Evolutionary conservation across 805 yeast species (phyloP).

Genomic region (Yamadazyma kitorensis): DNA sequence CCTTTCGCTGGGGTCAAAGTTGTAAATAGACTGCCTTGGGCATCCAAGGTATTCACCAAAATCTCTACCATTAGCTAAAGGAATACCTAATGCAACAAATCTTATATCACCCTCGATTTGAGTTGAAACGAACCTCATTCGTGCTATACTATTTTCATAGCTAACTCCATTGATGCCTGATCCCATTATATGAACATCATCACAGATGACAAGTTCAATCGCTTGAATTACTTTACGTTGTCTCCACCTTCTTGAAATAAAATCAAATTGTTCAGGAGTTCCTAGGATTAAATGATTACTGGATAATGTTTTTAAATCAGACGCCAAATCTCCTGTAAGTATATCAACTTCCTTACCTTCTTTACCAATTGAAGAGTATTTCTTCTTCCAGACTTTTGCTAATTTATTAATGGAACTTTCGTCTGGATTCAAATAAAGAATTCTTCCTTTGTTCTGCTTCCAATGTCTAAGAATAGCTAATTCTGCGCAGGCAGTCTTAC

Average conservation of each 20-base stretch:
- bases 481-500: conserved; percentile 71
- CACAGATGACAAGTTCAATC: conserved; percentile 67
- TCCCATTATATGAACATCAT: conserved; percentile 61
- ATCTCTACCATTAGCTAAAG: conserved; percentile 74
- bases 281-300: conserved; percentile 66
- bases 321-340: conserved; percentile 51
- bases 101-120: conserved; percentile 59
- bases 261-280: conserved; percentile 78
- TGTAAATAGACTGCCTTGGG: conserved; percentile 55
- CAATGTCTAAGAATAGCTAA: conserved; percentile 71
- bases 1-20: conserved; percentile 66
- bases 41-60: conserved; percentile 87
- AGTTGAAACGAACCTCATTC: conserved; percentile 67
- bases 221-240: conserved; percentile 66
- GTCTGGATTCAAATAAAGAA: conserved; percentile 66
- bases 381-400: conserved; percentile 50
- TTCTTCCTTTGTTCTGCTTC: conserved; percentile 66
- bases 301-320: conserved; percentile 56
- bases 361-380: conserved; percentile 43
- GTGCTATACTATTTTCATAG: conserved; percentile 68
- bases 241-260: conserved; percentile 77
- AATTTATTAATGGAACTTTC: conserved; percentile 53
- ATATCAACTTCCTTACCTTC: conserved; percentile 53
- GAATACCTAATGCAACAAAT: conserved; percentile 65
- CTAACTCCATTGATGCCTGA: conserved; percentile 51